Conservation (phyloP, 164 flowering plant species). For the Stephania cephalantha region DNA sequence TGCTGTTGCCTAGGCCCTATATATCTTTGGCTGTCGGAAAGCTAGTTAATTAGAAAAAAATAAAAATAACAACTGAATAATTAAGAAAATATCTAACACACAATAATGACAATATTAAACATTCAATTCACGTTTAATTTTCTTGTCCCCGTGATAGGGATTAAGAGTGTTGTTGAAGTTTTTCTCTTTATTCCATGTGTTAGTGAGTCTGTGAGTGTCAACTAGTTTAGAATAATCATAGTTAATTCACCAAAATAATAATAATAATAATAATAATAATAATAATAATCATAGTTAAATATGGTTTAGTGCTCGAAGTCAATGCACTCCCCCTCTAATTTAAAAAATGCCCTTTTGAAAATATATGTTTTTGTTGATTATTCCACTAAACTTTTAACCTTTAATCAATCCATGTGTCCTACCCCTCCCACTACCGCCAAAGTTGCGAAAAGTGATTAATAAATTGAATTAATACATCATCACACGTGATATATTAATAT, state of each 20-base stretch:
- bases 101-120: neutral
- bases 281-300: conserved; percentile 14
- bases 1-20: conserved; percentile 9
- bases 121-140: conserved; percentile 34
- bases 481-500: neutral
- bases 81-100: neutral
- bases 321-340: neutral
- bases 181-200: conserved; percentile 12
- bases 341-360: neutral
- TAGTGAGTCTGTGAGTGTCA: conserved; percentile 24
- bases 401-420: neutral
- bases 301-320: conserved; percentile 4
- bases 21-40: neutral
- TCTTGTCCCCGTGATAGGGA: conserved; percentile 26
- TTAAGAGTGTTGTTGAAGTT: conserved; percentile 5
- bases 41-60: neutral
- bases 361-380: conserved; percentile 1
- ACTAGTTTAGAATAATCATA: conserved; percentile 16
- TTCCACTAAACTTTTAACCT: neutral
- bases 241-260: neutral
- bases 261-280: too few relatives aligned
- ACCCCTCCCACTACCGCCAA: neutral
- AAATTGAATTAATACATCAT: neutral
- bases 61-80: too few relatives aligned
- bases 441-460: neutral